These are phyloP conservation scores for Backusella luteola DNA, from an alignment of 192 early-diverging fungal genomes.

Conservation along the genomic window DNA sequence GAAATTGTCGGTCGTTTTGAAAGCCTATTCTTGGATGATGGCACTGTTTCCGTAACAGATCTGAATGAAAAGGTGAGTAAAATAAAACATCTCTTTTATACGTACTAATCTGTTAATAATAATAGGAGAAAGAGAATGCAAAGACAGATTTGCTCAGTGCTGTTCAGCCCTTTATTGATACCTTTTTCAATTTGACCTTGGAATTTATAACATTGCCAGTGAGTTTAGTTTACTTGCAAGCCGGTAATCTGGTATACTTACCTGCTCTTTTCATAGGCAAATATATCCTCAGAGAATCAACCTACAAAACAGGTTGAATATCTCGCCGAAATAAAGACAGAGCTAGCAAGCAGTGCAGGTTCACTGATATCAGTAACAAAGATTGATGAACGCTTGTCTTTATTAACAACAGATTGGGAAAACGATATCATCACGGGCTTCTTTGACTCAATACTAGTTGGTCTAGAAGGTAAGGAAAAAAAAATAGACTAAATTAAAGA, in stretches of 20 bases:
- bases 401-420: constrained; percentile 22
- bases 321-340: constrained; percentile 8
- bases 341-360: constrained; percentile 14
- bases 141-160: constrained; percentile 34
- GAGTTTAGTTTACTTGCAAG: background rate
- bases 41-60: background rate
- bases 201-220: constrained; percentile 51
- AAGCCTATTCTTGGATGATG: constrained; percentile 4
- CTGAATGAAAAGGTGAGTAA: background rate
- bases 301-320: constrained; percentile 13
- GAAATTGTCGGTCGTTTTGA: constrained; percentile 6
- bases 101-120: background rate
- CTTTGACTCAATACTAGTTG: constrained; percentile 8
- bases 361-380: constrained; percentile 24
- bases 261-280: background rate
- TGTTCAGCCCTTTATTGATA: constrained; percentile 37
- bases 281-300: constrained; percentile 4
- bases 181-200: constrained; percentile 44
- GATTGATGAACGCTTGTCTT: constrained; percentile 20
- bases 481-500: background rate
- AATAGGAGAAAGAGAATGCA: constrained; percentile 28
- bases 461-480: constrained; percentile 8
- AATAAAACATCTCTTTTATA: too few species aligned
- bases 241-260: background rate
- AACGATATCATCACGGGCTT: constrained; percentile 8